Base-by-base conservation (phyloP, 2,329 filamentous ascomycete species). In the Pseudogymnoascus sp. region DNA sequence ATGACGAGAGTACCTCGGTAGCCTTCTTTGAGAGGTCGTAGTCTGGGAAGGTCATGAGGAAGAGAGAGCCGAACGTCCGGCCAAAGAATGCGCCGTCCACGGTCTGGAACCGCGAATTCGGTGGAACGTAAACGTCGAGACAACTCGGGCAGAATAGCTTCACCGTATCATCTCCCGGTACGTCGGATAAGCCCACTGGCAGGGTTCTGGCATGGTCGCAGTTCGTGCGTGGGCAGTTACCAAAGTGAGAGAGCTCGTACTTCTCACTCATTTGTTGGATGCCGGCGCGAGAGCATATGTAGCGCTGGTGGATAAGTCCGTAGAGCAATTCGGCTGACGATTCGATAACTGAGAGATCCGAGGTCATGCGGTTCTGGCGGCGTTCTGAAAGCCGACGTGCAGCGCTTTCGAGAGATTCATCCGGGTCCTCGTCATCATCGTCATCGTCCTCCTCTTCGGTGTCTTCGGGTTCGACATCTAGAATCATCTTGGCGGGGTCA, bases 201-300 rank as follows among this genome's bases (percentile, higher is more conserved):
- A 99, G 82, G 12, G 96, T 94, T 70, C 93, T 88, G 66, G 91
- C 89, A 63, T 89, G 88, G 69, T 91, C 89, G 80, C 94, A 99
- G 75, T 93, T 86, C 62, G 93, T 95, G 63, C 94, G 85, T n/a
- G 94, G 94, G 74, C 94, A 99, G 68, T 88, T 87, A 60, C 94
- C 94, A 72, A 99, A 99, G 77, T 99, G 93, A 64, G 92, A 89
- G 57, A 96, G 82, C 75, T 97, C 93, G 78, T 97, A 99, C 75
- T 99, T 99, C 75, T 99, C 94, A 65, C 92, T 91, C 94, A 99
- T 99, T 74, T 97, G 92, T 76, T 97, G 93, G 70, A 99, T 97
- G 59, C 94, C 94, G 2, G 90, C 91, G 62, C 94, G 84, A 22
- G 92, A 97, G 71, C 92, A 97, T 76, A 99, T 97, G 76, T 97